Evolutionary conservation across 2,329 filamentous ascomycete species (phyloP), one percentile per base, ranked within the genome.

Genomic region (Fusarium hainanense): DNA sequence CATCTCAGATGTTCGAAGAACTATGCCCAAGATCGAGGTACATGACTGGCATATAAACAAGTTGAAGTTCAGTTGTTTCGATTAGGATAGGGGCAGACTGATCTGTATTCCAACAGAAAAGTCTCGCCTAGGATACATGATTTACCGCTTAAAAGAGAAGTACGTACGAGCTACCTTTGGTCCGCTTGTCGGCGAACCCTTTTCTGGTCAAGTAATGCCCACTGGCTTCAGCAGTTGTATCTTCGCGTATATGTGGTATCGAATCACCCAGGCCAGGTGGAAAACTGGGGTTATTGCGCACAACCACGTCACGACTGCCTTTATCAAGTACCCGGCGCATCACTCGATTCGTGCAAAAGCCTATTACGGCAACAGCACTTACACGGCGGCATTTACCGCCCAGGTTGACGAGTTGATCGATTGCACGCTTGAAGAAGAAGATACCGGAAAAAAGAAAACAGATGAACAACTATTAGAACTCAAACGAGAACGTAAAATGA

Each of bases 191-290:
- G 34, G 34, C 34, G 18, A 6, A 18, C n/a, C 18, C 18, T 4
- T 65, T 11, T n/a, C 25, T 10, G 13, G 28, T 37, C 18, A 11
- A 37, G 34, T 6, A 12, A 37, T 9, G 27, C 49, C 10, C 54
- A 44, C 6, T 16, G 50, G 20, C 57, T 60, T 18, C 62, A 74
- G 42, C 18, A 69, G 72, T 30, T 69, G 54, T 41, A 34, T 69
- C 18, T 55, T 74, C 37, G 69, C 64, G 14, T 48, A 70, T 12
- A 60, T 74, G 5, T 74, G 71, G 71, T 21, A 54, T 20, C 30
- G 37, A 14, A 70, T 73, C n/a, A 64, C 66, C 44, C 59, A 62
- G 14, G 44, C 49, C 25, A 69, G 71, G 11, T 47, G 25, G 10
- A 23, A 58, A 13, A 43, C 46, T 14, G 18, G 40, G 8, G 8